phyloP scores from a whole-genome alignment of 2,329 filamentous ascomycete species.

The Aureobasidium namibiae region DNA sequence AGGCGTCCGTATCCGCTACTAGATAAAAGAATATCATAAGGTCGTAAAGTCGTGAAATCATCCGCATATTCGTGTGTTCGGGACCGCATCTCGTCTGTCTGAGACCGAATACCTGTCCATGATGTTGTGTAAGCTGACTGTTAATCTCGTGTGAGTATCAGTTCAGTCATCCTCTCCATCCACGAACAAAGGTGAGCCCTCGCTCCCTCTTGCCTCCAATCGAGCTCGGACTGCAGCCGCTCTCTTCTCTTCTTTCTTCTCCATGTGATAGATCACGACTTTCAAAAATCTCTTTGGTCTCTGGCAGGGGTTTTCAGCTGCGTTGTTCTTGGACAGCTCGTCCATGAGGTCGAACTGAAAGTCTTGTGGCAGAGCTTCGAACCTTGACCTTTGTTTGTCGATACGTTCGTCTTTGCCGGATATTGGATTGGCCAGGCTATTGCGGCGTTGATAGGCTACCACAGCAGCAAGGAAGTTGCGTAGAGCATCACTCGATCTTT shows the following conservation, averaged over 20 bases:
- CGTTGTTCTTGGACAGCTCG: not conserved
- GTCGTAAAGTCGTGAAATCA: not conserved
- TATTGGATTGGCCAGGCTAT: not conserved
- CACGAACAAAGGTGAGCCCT: not conserved
- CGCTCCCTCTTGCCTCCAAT: not conserved
- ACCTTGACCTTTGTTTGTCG: not conserved
- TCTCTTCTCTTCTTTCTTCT: not conserved
- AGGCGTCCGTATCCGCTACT: too few species aligned
- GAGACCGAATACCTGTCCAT: too few species aligned
- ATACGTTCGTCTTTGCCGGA: not conserved
- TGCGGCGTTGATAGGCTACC: not conserved
- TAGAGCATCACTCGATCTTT: not conserved
- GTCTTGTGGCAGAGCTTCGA: not conserved
- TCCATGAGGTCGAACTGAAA: not conserved
- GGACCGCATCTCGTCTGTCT: too few species aligned
- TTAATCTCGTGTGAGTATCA: too few species aligned
- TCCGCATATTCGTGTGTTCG: too few species aligned
- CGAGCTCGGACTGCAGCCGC: not conserved
- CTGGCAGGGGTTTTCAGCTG: not conserved
- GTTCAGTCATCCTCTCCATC: not conserved
- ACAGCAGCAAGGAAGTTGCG: not conserved
- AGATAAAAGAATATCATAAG: not conserved
- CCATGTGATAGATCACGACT: not conserved
- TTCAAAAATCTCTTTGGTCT: not conserved
- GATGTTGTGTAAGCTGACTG: too few species aligned